Percentiles rank a stretch among this genome's conserved stretches.
Evolutionary conservation across 345 rosid genomes (phyloP).

Genomic region (Kandelia obovata): DNA sequence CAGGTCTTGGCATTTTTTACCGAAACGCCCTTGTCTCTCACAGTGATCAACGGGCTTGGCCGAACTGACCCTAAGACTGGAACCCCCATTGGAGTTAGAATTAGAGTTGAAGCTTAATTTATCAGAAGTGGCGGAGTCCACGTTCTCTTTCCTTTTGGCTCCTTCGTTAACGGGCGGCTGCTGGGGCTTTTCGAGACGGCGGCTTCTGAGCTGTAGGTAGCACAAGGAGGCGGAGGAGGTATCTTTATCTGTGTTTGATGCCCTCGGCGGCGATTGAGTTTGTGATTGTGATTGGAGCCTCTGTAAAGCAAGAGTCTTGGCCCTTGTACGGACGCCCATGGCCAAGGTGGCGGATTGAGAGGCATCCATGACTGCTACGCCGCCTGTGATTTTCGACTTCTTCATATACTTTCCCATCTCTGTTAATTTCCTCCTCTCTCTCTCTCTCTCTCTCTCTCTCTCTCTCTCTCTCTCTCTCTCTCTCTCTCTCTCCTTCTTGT

Average conservation of each 20-base stretch:
- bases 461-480: no score
- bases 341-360: constrained; percentile 31
- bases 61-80: neutral
- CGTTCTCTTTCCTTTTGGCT: no score
- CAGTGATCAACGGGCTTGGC: neutral
- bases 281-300: constrained; percentile 31
- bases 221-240: constrained; percentile 28
- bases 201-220: constrained; percentile 66
- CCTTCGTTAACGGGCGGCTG: neutral
- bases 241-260: constrained; percentile 8
- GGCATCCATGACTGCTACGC: constrained; percentile 34
- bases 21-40: constrained; percentile 2
- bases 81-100: neutral
- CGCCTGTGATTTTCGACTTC: constrained; percentile 48
- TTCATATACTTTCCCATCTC: constrained; percentile 67
- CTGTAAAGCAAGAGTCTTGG: constrained; percentile 59
- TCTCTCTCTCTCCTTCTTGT: no score
- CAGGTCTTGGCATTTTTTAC: constrained; percentile 5
- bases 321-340: constrained; percentile 48
- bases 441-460: no score
- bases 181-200: constrained; percentile 48
- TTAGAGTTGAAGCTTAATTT: no score
- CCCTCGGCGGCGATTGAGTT: neutral
- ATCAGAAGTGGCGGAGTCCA: no score
- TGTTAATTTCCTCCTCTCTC: no score